A percentile compares a stretch with the other conserved stretches of the same genome.
These are phyloP conservation scores for Peronospora destructor DNA, from an alignment of 352 stramenopile genomes.

Conservation along the genomic window DNA sequence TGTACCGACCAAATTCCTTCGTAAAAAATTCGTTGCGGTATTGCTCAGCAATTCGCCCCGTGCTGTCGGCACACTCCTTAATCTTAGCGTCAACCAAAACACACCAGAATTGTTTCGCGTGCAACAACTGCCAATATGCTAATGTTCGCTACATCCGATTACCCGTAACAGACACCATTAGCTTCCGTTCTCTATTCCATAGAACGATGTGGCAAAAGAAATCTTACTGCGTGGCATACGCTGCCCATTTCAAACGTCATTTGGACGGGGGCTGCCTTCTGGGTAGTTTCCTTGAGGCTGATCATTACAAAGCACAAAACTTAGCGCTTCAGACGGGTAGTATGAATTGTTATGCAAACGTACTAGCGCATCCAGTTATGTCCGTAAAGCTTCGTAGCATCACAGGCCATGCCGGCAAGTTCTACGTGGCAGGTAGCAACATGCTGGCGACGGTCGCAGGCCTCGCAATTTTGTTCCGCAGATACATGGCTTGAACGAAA, in stretches of 20 bases:
- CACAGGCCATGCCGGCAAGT: conserved; percentile 51
- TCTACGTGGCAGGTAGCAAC: conserved; percentile 48
- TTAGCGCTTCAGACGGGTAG: background rate
- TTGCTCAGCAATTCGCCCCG: conserved; percentile 38
- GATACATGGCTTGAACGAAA: conserved; percentile 32
- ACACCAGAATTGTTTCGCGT: conserved; percentile 78
- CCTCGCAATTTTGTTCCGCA: conserved; percentile 50
- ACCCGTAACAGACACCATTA: conserved; percentile 5
- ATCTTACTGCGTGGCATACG: conserved; percentile 66
- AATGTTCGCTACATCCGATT: conserved; percentile 45
- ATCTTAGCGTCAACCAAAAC: conserved; percentile 63
- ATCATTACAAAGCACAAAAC: conserved; percentile 1
- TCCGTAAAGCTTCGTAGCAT: conserved; percentile 61
- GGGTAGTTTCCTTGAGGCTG: conserved; percentile 36
- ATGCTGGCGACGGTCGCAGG: conserved; percentile 68
- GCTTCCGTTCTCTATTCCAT: background rate
- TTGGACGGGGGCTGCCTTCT: conserved; percentile 24
- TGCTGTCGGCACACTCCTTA: conserved; percentile 30
- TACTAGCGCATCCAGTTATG: conserved; percentile 59
- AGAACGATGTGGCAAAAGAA: background rate
- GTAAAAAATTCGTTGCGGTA: conserved; percentile 45
- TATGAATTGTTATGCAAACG: background rate
- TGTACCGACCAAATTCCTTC: conserved; percentile 70
- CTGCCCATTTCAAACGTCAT: conserved; percentile 66
- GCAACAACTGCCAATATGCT: conserved; percentile 71